A percentile compares a stretch with the other conserved stretches of the same genome.
phyloP scores from a whole-genome alignment of 225 moss, liverwort and hornwort genomes.

The Asterella californica region DNA sequence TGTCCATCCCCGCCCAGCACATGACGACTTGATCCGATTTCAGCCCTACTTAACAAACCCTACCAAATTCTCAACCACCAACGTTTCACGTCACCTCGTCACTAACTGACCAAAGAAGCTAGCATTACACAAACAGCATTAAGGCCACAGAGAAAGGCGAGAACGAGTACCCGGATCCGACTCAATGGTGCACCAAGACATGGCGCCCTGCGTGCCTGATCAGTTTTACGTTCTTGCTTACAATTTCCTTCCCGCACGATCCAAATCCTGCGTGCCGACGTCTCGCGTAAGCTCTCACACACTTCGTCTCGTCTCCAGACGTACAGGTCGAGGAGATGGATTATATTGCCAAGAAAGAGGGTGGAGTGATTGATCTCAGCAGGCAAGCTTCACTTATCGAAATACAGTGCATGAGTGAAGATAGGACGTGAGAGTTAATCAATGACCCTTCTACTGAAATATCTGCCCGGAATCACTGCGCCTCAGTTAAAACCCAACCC shows the following conservation, averaged over 20 bases:
- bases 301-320: background rate
- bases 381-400: too few species aligned
- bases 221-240: background rate
- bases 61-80: background rate
- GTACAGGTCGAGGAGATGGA: too few species aligned
- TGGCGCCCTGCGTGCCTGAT: conserved; percentile 25
- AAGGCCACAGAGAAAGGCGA: background rate
- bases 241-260: background rate
- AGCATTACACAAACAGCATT: background rate
- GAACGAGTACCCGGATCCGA: conserved; percentile 68
- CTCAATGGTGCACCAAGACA: conserved; percentile 97
- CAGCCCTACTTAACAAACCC: background rate
- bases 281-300: background rate
- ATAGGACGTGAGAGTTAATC: too few species aligned
- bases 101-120: background rate
- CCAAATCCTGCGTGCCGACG: background rate
- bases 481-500: too few species aligned
- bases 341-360: too few species aligned
- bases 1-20: background rate
- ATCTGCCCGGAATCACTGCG: too few species aligned
- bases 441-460: too few species aligned
- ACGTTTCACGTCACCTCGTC: background rate
- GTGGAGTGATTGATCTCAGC: too few species aligned
- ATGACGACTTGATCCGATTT: background rate
- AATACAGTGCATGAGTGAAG: too few species aligned